Evolutionary conservation across 2,329 filamentous ascomycete genomes (phyloP).

Genomic region (Aaosphaeria pasadenensis): DNA sequence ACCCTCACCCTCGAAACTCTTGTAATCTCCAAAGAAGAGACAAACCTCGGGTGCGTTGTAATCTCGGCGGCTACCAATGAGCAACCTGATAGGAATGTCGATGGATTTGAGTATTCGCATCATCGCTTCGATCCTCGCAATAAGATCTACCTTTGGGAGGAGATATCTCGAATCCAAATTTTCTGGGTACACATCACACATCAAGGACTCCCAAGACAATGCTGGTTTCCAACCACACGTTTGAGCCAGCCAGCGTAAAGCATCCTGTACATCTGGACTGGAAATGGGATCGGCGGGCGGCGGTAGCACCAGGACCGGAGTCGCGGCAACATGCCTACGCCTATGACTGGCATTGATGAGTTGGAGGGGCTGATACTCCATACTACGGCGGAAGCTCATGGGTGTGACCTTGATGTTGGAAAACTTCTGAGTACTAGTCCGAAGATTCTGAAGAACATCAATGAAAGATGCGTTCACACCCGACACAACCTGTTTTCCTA

Average conservation of each 20-base stretch:
- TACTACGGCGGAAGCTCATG: constrained; percentile 22
- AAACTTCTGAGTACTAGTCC: constrained; percentile 26
- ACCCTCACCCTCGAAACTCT: constrained; percentile 22
- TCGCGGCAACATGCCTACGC: not conserved
- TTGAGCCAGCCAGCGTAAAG: constrained; percentile 28
- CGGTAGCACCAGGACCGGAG: not conserved
- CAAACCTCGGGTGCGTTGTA: constrained; percentile 17
- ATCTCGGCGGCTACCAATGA: constrained; percentile 16
- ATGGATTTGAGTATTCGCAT: constrained; percentile 23
- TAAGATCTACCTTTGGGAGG: constrained; percentile 28
- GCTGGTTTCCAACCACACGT: constrained; percentile 34
- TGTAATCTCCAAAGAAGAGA: constrained; percentile 36
- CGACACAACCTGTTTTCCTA: constrained; percentile 33
- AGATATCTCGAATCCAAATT: constrained; percentile 29
- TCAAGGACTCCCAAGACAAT: constrained; percentile 33
- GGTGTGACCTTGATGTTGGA: constrained; percentile 31
- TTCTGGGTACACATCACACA: constrained; percentile 36
- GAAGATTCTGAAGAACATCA: constrained; percentile 28
- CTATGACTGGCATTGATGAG: constrained; percentile 19
- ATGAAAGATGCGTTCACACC: constrained; percentile 31
- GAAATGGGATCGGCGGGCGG: constrained; percentile 20
- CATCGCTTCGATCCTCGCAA: constrained; percentile 29
- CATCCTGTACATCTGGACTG: constrained; percentile 28
- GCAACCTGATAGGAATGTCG: constrained; percentile 31
- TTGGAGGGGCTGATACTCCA: constrained; percentile 32